Conservation (phyloP, 176 grass and related monocot species). For the Triticum timopheevii region DNA sequence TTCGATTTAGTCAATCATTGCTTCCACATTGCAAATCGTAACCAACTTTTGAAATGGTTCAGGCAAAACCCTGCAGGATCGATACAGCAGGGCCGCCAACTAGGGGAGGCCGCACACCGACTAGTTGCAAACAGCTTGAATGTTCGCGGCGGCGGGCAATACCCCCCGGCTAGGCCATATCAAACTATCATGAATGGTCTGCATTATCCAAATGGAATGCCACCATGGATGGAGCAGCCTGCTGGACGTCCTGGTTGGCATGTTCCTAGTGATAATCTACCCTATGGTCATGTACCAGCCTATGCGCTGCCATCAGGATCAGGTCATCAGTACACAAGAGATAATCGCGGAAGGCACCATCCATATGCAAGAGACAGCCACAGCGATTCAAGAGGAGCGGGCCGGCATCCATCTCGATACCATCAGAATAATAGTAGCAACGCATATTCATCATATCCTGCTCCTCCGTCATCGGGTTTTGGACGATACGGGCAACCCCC, state of each 20-base stretch:
- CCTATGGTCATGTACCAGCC: slow-evolving; percentile 17
- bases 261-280: slow-evolving; percentile 21
- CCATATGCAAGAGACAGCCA: slow-evolving; percentile 42
- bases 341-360: slow-evolving; percentile 31
- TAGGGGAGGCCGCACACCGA: slow-evolving; percentile 78
- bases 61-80: slow-evolving; percentile 79
- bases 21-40: neutral
- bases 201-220: slow-evolving; percentile 49
- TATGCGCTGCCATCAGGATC: slow-evolving; percentile 46
- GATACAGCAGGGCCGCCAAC: slow-evolving; percentile 64
- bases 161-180: slow-evolving; percentile 40
- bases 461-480: slow-evolving; percentile 33
- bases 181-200: slow-evolving; percentile 40
- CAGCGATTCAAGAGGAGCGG: slow-evolving; percentile 32
- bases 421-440: slow-evolving; percentile 23
- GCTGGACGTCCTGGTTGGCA: slow-evolving; percentile 36
- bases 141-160: slow-evolving; percentile 31
- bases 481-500: slow-evolving; percentile 42
- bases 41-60: slow-evolving; percentile 30
- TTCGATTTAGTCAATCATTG: neutral
- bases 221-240: slow-evolving; percentile 37
- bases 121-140: slow-evolving; percentile 79
- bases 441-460: neutral
- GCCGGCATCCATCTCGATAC: slow-evolving; percentile 35
- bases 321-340: slow-evolving; percentile 50